Base-by-base conservation (phyloP, 148 eudicot species). In the Salicornia ramosissima region DNA sequence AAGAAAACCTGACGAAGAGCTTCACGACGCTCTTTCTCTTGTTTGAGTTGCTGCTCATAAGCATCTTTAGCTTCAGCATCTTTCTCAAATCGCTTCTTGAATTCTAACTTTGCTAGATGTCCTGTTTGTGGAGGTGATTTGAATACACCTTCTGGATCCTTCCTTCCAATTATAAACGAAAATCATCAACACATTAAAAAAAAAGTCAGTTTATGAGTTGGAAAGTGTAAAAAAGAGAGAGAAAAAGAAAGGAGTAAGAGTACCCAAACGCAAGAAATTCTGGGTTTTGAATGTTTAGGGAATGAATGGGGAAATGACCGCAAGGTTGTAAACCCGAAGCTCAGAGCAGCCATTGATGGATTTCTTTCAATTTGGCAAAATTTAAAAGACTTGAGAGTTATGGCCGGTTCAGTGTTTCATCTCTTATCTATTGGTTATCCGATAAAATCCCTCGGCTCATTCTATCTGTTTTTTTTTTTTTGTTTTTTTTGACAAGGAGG, bases 141-240 rank as follows among this genome's bases (percentile, higher is more conserved):
- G 78, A 88, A 77, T 29, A 94, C 10, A 8, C 99, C 97, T 67
- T 94, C 96, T 22, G 99, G 99, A 73, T 94, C 97, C 97, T 94
- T 77, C 81, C 73, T 79, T 84, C 76, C 81, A 42, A 53, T 71
- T 0, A 58, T 30, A 36, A 30, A 71, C 11, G 47, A 4, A 36
- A 3, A 43, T 47, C n/a, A 55, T n/a, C 4, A 14, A 28, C 14
- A 4, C 6, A 22, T 43, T 1, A 46, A 16, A 8, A 5, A 64
- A 4, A 18, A 13, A 16, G 42, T 29, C 18, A 31, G 19, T 40
- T 12, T 4, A 29, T 29, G 7, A 46, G 4, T 11, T 65, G 19
- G 25, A 18, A 25, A 22, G 22, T 10, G 3, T 31, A 0, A 7
- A 26, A 28, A 0, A 5, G 5, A 28, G 4, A 45, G 28, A 69